These are phyloP conservation scores for Beauveria varroae DNA, from an alignment of 2,329 filamentous ascomycete genomes.

Conservation along the genomic window DNA sequence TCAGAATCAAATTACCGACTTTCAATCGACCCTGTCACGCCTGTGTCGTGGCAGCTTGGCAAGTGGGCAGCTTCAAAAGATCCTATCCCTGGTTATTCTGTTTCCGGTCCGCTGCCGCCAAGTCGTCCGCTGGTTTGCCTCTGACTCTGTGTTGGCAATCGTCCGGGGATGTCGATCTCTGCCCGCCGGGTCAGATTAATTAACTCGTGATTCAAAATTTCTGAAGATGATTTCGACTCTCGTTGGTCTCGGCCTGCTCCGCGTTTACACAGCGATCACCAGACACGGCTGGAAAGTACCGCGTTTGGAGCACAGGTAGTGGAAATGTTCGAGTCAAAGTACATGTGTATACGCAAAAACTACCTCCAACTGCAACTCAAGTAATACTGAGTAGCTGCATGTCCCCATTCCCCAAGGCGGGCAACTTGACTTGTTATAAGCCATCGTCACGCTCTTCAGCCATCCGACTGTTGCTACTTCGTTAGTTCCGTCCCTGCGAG, in stretches of 20 bases:
- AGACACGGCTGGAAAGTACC: background rate
- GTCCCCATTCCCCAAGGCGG: background rate
- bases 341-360: background rate
- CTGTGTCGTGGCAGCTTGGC: background rate
- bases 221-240: background rate
- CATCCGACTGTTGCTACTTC: background rate
- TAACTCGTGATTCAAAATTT: background rate
- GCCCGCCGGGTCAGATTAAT: background rate
- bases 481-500: background rate
- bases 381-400: background rate
- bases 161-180: constrained; percentile 2
- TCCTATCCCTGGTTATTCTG: background rate
- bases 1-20: constrained; percentile 3
- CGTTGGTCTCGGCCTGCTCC: constrained; percentile 1
- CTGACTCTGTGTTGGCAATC: background rate
- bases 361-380: background rate
- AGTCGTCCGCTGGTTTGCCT: background rate
- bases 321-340: background rate
- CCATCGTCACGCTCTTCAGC: background rate
- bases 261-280: background rate
- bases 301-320: background rate
- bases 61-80: background rate
- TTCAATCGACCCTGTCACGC: background rate
- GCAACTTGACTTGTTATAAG: background rate
- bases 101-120: background rate